Evolutionary conservation across 345 rosid species (phyloP).

Genomic region (Eutrema yunnanense): DNA sequence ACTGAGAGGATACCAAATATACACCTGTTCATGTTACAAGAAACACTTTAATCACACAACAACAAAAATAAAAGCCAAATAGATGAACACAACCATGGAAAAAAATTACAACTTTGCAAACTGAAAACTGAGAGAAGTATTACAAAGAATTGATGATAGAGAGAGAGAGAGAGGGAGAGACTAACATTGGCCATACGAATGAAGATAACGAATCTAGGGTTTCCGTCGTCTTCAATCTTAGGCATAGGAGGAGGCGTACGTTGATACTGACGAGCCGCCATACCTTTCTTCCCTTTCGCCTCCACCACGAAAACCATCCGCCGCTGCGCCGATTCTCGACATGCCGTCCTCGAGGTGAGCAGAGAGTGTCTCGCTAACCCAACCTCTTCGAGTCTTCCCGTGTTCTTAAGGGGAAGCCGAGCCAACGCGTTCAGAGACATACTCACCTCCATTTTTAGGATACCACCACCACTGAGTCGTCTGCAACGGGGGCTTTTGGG

Average conservation of each 20-base stretch:
- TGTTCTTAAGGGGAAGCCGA: conserved; percentile 55
- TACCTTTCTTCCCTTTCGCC: conserved; percentile 87
- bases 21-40: conserved; percentile 46
- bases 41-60: background rate
- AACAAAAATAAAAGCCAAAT: background rate
- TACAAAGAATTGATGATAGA: background rate
- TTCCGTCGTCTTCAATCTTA: conserved; percentile 92
- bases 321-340: conserved; percentile 14
- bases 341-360: conserved; percentile 38
- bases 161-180: conserved; percentile 14
- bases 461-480: background rate
- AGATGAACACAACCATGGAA: too few species aligned
- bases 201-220: conserved; percentile 85
- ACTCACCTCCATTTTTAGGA: conserved; percentile 47
- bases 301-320: conserved; percentile 44
- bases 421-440: conserved; percentile 67
- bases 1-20: conserved; percentile 92
- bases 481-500: background rate
- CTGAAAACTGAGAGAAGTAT: background rate
- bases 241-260: conserved; percentile 70
- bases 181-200: conserved; percentile 84
- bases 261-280: conserved; percentile 74
- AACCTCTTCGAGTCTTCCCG: conserved; percentile 44
- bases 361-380: conserved; percentile 49
- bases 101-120: background rate